Evolutionary conservation across 2,329 filamentous ascomycete species (phyloP), one percentile per base, ranked within the genome.

Genomic region (Chrysoporthe cubensis): DNA sequence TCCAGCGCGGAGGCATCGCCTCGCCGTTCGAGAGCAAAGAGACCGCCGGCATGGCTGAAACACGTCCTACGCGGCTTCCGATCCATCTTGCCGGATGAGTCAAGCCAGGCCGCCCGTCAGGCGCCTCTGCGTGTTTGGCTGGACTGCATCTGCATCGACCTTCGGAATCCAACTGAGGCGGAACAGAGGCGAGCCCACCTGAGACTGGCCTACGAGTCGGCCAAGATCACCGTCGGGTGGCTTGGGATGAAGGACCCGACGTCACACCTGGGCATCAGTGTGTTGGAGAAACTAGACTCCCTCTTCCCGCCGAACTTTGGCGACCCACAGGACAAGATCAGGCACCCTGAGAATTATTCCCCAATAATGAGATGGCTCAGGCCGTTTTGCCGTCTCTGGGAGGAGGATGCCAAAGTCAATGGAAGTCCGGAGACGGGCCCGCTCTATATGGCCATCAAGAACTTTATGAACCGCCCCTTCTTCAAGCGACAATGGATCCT

Each of bases 401-500:
- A 71, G 50, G 64, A 72, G 13, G 66, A 70, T 1, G 71, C 73
- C 18, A 66, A 74, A 52, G 52, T 48, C 52, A 59, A 6, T 62
- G 66, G 66, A 16, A 37, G 1, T 1, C 61, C 48, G 40, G 48
- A 54, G 52, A 62, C 18, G 54, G 63, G 21, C 18, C 57, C 34
- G 26, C 70, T 71, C 13, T 74, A 72, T 46, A 50, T 73, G 2
- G 74, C 73, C 68, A 70, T 71, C 66, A 66, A 71, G 9, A 75
- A 75, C 56, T 78, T 79, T 54, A 69, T 78, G 50, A 71, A 66
- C 43, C 73, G 78, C 4, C 72, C 74, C 2, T 78, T 77, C 64
- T 79, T 79, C 63, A 74, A 76, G 42, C 76, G 78, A 7, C 75
- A 73, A 1, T 79, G 78, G 78, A 79, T 79, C 58, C 71, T 79